phyloP scores from a whole-genome alignment of 2,329 filamentous ascomycete species.

The Sarocladium oryzae region DNA sequence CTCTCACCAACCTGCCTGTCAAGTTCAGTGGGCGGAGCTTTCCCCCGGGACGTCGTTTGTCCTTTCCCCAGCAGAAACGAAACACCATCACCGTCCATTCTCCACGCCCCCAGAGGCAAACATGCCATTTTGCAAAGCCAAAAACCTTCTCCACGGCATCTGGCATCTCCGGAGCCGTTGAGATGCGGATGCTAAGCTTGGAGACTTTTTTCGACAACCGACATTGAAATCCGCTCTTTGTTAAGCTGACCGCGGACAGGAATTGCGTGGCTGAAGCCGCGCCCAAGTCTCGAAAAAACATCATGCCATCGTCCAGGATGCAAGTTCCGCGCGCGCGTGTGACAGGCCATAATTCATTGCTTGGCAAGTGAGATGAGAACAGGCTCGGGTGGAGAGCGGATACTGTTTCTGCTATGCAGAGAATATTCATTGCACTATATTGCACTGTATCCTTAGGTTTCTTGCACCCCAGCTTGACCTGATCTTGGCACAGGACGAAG shows the following conservation, averaged over 20 bases:
- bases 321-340: background rate
- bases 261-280: background rate
- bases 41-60: background rate
- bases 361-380: background rate
- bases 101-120: constrained; percentile 5
- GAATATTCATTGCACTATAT: too few species aligned
- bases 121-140: background rate
- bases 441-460: too few species aligned
- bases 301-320: background rate
- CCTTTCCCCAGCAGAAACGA: constrained; percentile 3
- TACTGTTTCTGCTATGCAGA: too few species aligned
- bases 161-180: background rate
- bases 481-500: background rate
- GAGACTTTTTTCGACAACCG: too few species aligned
- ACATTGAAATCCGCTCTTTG: too few species aligned
- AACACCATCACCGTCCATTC: background rate
- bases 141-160: background rate
- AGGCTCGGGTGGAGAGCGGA: too few species aligned
- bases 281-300: background rate
- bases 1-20: background rate
- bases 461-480: background rate
- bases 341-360: background rate
- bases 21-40: background rate
- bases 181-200: background rate
- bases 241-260: too few species aligned